These are phyloP conservation scores for Zymoseptoria crescenta DNA, from an alignment of 2,329 filamentous ascomycete species.

Conservation along the genomic window DNA sequence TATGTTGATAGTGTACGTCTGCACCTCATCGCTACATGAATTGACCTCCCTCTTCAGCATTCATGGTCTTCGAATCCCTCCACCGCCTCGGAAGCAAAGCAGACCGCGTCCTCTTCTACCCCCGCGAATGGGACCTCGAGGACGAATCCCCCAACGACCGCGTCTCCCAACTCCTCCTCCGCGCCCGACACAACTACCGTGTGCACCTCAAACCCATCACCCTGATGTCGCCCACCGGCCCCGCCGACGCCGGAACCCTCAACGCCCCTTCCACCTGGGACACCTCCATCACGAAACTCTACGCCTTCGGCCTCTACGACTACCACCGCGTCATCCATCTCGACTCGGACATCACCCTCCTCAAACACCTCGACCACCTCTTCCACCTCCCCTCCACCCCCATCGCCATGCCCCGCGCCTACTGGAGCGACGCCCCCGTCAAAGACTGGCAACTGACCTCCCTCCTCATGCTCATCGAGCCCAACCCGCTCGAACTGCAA, in stretches of 20 bases:
- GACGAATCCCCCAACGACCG: conserved; percentile 31
- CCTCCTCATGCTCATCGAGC: conserved; percentile 55
- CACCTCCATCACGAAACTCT: conserved; percentile 55
- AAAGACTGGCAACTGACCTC: conserved; percentile 47
- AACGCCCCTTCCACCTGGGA: conserved; percentile 44
- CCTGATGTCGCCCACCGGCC: conserved; percentile 30
- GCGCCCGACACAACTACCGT: conserved; percentile 42
- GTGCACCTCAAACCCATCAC: conserved; percentile 44
- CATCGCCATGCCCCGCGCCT: conserved; percentile 63
- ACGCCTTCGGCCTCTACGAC: conserved; percentile 59
- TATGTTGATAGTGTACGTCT: neutral
- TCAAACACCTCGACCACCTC: conserved; percentile 60
- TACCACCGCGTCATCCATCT: conserved; percentile 52
- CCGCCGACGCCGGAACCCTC: conserved; percentile 23
- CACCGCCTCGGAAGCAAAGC: conserved; percentile 36
- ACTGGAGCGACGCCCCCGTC: conserved; percentile 53
- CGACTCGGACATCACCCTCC: conserved; percentile 57
- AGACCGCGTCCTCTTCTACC: conserved; percentile 40
- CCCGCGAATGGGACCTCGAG: conserved; percentile 30
- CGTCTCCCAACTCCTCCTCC: conserved; percentile 23
- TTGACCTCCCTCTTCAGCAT: conserved; percentile 7
- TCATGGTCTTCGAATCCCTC: conserved; percentile 39
- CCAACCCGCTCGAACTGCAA: conserved; percentile 47
- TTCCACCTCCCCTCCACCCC: conserved; percentile 54
- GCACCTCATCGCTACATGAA: neutral